Evolutionary conservation across 2,329 filamentous ascomycete species (phyloP), one percentile per base, ranked within the genome.

Genomic region (Apiospora saccharicola): DNA sequence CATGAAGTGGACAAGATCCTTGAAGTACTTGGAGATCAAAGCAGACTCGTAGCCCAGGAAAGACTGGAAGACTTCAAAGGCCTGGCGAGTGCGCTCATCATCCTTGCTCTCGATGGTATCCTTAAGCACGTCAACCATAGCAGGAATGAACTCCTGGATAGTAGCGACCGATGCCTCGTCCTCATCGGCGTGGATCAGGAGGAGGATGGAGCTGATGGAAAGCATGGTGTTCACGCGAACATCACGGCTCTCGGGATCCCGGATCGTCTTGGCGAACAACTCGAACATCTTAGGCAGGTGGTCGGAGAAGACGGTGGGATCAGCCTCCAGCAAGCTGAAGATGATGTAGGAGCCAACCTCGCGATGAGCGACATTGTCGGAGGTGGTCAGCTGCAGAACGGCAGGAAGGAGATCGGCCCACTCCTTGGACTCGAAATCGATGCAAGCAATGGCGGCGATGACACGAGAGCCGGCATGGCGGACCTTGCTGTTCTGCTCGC

Each of bases 51-150:
- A 98, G 75, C 93, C 93, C 71, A 99, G 90, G 78, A 98, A 92
- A 69, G 94, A 96, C 86, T 98, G 96, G 89, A 98, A 98, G 76
- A 98, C 95, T 81, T 98, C 96, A 78, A 98, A 99, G 37, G 94
- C 91, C 80, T 96, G 92, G 87, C 96, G 94, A 77, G 93, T 92
- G 81, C 93, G 92, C 80, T 98, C 95, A 78, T 98, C 95, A 78
- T 98, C 93, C 72, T 90, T 89, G 72, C 89, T 89, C 78, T 94
- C 90, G 72, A 98, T 93, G 37, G 93, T 90, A 75, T 92, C 89
- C 88, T 98, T 96, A 76, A 98, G 88, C 14, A 98, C 94, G 75
- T 91, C 90, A 73, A 98, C 96, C 92, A 98, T 96, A 78, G 90
- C 85, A 14, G 96, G 96, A 73, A 98, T 89, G 71, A 96, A 90